These are phyloP conservation scores for Lactarius trivialis DNA, from an alignment of 768 basidiomycete species.

Conservation along the genomic window DNA sequence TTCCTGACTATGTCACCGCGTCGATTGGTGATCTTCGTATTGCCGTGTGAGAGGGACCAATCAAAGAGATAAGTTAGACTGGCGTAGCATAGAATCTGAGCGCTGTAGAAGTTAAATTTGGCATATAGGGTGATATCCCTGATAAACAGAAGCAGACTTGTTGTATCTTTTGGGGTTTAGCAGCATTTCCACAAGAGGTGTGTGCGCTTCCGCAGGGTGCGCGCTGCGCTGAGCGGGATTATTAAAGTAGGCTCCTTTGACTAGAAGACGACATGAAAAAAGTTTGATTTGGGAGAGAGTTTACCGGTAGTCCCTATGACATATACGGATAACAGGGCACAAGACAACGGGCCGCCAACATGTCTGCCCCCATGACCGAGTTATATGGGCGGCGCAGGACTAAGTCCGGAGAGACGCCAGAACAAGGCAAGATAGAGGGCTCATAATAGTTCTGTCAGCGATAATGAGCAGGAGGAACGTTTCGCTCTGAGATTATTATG, in stretches of 20 bases:
- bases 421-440: conserved; percentile 5
- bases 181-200: neutral
- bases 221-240: neutral
- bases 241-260: neutral
- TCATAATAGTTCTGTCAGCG: neutral
- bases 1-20: conserved; percentile 76
- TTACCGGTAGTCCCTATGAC: neutral
- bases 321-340: conserved; percentile 15
- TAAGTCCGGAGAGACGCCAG: conserved; percentile 11
- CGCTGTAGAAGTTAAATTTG: conserved; percentile 12
- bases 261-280: neutral
- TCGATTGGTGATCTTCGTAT: conserved; percentile 75
- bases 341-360: conserved; percentile 9
- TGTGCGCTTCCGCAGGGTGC: neutral
- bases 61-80: neutral
- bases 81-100: conserved; percentile 1
- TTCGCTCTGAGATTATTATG: neutral
- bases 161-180: neutral
- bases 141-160: neutral
- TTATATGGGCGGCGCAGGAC: conserved; percentile 18
- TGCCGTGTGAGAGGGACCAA: neutral
- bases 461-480: conserved; percentile 3
- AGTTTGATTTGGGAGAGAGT: conserved; percentile 1
- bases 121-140: neutral
- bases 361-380: conserved; percentile 5